Percentiles rank a stretch among this genome's conserved stretches.
Conservation (phyloP, 768 basidiomycete species). For the Mycena polygramma region DNA sequence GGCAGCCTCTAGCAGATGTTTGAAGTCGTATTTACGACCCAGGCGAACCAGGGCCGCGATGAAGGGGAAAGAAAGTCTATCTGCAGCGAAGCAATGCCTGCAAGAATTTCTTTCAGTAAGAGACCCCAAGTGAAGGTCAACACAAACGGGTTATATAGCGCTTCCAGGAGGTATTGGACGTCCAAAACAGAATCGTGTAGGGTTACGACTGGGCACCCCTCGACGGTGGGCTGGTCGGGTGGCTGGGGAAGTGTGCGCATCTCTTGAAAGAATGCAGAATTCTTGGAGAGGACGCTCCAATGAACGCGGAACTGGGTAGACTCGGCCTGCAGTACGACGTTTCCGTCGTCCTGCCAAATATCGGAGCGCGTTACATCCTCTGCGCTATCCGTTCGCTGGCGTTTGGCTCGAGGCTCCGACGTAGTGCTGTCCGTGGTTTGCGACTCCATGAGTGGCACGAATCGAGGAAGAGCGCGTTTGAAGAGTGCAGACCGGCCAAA, state of each 20-base stretch:
- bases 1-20: slow-evolving; percentile 12
- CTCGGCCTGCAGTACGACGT: slow-evolving; percentile 43
- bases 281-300: slow-evolving; percentile 40
- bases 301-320: slow-evolving; percentile 48
- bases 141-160: slow-evolving; percentile 34
- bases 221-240: slow-evolving; percentile 16
- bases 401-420: slow-evolving; percentile 10
- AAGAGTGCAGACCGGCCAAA: too few relatives aligned
- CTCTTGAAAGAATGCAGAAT: slow-evolving; percentile 48
- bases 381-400: slow-evolving; percentile 1
- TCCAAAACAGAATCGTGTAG: slow-evolving; percentile 33
- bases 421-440: neutral
- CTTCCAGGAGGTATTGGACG: slow-evolving; percentile 29
- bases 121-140: neutral
- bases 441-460: neutral
- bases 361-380: slow-evolving; percentile 26
- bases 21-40: slow-evolving; percentile 26
- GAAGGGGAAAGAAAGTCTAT: neutral
- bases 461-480: too few relatives aligned
- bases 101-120: neutral
- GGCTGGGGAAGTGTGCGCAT: slow-evolving; percentile 39
- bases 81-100: slow-evolving; percentile 9
- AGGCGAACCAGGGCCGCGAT: slow-evolving; percentile 8
- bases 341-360: slow-evolving; percentile 48
- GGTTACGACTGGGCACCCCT: slow-evolving; percentile 34